Conservation (phyloP, 1,284 basidiomycete genomes). For the Marasmius tenuissimus region DNA sequence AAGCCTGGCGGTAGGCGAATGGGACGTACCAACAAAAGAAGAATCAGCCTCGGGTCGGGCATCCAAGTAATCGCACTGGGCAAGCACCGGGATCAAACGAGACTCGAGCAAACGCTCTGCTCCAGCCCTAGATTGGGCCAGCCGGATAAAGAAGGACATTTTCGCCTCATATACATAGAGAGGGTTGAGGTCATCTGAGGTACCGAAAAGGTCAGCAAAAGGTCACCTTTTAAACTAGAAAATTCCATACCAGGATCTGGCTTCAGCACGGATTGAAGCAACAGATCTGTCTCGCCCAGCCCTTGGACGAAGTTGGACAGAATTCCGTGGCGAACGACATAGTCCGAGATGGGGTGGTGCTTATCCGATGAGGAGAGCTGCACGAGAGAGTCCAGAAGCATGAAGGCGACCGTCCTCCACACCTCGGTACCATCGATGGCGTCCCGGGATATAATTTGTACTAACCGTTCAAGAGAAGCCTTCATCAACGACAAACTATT, state of each 20-base stretch:
- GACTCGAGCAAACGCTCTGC: conserved; percentile 86
- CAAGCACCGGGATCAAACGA: conserved; percentile 76
- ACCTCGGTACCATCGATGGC: conserved; percentile 94
- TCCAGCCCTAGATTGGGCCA: conserved; percentile 80
- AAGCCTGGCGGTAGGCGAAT: background rate
- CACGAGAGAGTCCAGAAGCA: conserved; percentile 78
- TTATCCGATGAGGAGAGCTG: conserved; percentile 66
- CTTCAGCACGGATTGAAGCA: conserved; percentile 80
- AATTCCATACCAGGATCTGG: conserved; percentile 79
- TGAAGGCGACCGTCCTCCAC: conserved; percentile 94
- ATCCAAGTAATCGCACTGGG: conserved; percentile 87
- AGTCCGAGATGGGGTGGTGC: conserved; percentile 54
- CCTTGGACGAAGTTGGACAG: conserved; percentile 82
- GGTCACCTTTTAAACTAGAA: conserved; percentile 4
- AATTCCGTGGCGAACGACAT: conserved; percentile 78
- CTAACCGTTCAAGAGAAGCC: conserved; percentile 69
- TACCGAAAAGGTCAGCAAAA: conserved; percentile 6
- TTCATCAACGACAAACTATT: conserved; percentile 68
- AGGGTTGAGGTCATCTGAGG: conserved; percentile 82
- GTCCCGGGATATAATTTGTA: conserved; percentile 82
- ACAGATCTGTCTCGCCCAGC: conserved; percentile 80
- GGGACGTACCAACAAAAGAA: conserved; percentile 72
- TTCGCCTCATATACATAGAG: conserved; percentile 96
- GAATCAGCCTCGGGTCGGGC: conserved; percentile 81
- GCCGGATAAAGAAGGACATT: conserved; percentile 83